Evolutionary conservation across 1,284 basidiomycete species (phyloP), one percentile per base, ranked within the genome.

Genomic region (Mycosarcoma mackinlayi): DNA sequence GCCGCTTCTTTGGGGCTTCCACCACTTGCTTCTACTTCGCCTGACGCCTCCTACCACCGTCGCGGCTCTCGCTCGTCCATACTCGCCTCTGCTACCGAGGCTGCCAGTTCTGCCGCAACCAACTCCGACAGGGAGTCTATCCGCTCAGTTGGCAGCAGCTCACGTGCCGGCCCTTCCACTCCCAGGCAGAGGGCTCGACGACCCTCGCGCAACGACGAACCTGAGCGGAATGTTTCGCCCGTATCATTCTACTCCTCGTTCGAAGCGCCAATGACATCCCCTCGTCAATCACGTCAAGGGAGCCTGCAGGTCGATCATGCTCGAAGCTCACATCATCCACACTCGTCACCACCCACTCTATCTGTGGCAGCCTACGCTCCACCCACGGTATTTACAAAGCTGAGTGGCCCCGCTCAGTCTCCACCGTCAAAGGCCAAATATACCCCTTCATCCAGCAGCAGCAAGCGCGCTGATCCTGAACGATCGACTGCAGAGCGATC

Each of bases 41-140:
- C 41, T 11, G 52, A 50, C 37, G 39, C 7, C 50, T 53, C 54
- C 8, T 37, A 46, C 16, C 53, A 57, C 28, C 59, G 69, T 21
- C 69, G 69, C 23, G 56, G 68, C 21, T 71, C 68, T 14, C 46
- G 68, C 30, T 64, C 64, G 10, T 63, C 69, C 33, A 68, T 68
- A 28, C 53, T 72, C 28, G 63, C 64, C 3, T 51, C 63, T 3
- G 59, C 69, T 4, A 55, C 63, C 19, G 69, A 72, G 34, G 55
- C 53, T 14, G 40, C 52, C 14, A 40, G 33, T n/a, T 5, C 37
- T 11, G n/a, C 18, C 5, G 24, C 24, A 11, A 38, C 40, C 4
- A 25, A 37, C 14, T 62, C 61, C 3, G 61, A 70, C 37, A 49
- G 39, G 31, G 67, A 61, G 19, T 61, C 61, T 14, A 57, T 70